Base-by-base conservation (phyloP, 257 asterid species). In the Solanum chiquidenum region DNA sequence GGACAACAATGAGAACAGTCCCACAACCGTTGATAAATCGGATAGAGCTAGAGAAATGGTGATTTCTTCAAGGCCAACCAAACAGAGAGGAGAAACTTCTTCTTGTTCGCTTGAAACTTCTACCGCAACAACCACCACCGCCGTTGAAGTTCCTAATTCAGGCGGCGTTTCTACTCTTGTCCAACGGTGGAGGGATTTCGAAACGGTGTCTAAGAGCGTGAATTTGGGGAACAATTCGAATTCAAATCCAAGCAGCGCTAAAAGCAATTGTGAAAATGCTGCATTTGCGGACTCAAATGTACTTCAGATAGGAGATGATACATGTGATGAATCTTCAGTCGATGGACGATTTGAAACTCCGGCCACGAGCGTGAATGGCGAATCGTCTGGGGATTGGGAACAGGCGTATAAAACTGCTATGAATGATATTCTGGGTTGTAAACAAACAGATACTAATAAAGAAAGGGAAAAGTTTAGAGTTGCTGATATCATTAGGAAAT, bases 81-180 rank as follows among this genome's bases (percentile, higher is more conserved):
- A 83, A 44, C 31, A 86, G 80, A 68, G 25, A 86, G 88, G 10
- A 49, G 52, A 21, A 27, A 4, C 69, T 66, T 69, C 52, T 20
- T 62, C 35, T 35, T 62, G 12, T 14, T 14, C 31, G 40, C 66
- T 72, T 72, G 73, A 38, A 66, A 66, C 42, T 25, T 33, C 75
- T 1, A 1, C 62, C 9, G 42, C 66, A n/a, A 0, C 11, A 18
- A 11, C 75, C 37, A 49, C 73, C 72, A 6, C 77, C 40, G n/a
- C 34, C 6, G 18, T 25, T 8, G 73, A 55, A 42, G 88, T 73
- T 0, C 73, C 89, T 23, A 46, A 77, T 60, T 31, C 27, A 2
- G 64, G 89, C 6, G 89, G 85, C 12, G 89, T 87, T 49, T 87
- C 89, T n/a, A 60, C 89, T n/a, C 89, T 87, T 68, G 89, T 87